phyloP scores from a whole-genome alignment of 768 basidiomycete genomes.

The Lentinula raphanica region DNA sequence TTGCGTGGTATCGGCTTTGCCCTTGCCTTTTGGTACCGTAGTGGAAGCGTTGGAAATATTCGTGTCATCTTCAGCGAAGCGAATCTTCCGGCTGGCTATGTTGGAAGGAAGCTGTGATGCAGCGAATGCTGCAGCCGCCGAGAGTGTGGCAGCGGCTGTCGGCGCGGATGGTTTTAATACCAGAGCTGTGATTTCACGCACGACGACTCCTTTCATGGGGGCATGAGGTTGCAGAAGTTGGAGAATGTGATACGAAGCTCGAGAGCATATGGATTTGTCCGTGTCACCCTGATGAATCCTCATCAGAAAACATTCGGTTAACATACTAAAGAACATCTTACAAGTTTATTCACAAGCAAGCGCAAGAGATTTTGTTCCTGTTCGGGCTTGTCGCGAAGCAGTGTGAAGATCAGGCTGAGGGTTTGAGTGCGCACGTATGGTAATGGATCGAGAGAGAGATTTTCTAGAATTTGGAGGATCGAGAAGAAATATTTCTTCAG shows the following conservation, averaged over 20 bases:
- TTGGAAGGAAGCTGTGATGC: slow-evolving; percentile 23
- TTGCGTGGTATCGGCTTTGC: slow-evolving; percentile 13
- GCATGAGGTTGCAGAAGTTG: slow-evolving; percentile 89
- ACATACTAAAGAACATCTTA: slow-evolving; percentile 27
- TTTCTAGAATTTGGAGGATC: slow-evolving; percentile 80
- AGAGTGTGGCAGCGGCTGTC: slow-evolving; percentile 25
- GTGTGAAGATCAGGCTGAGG: slow-evolving; percentile 67
- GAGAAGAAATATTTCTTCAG: slow-evolving; percentile 96
- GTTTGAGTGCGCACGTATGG: slow-evolving; percentile 86
- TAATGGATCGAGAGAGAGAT: slow-evolving; percentile 75
- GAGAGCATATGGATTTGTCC: slow-evolving; percentile 81
- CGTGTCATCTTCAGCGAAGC: slow-evolving; percentile 6
- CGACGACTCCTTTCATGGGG: slow-evolving; percentile 84
- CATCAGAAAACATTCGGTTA: neutral
- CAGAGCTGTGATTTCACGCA: slow-evolving; percentile 79
- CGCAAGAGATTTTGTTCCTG: slow-evolving; percentile 95
- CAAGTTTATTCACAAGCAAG: slow-evolving; percentile 91
- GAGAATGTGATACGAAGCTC: slow-evolving; percentile 85
- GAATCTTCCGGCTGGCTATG: slow-evolving; percentile 7
- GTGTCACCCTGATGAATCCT: slow-evolving; percentile 65
- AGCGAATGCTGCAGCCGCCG: slow-evolving; percentile 5
- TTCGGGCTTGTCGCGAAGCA: slow-evolving; percentile 87
- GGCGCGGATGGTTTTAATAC: slow-evolving; percentile 57
- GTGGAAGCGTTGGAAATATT: neutral
- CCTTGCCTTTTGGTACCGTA: slow-evolving; percentile 1